A percentile compares a stretch with the other conserved stretches of the same genome.
Conservation (phyloP, 2,329 filamentous ascomycete species). For the Fonsecaea nubica region DNA sequence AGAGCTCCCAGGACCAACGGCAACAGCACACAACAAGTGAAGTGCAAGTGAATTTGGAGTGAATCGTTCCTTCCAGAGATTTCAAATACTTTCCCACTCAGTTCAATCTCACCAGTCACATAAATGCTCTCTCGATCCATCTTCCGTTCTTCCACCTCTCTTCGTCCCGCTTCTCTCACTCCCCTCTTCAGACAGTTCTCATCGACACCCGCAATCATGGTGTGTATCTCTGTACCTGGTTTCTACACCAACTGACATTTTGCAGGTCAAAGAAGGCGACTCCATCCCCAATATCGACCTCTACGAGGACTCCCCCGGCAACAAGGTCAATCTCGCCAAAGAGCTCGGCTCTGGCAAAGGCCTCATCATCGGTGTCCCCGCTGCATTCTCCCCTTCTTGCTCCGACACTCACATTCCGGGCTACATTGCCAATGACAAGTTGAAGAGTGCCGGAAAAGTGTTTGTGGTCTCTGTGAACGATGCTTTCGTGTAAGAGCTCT, state of each 20-base stretch:
- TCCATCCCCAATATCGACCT: conserved; percentile 77
- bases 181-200: conserved; percentile 33
- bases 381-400: conserved; percentile 75
- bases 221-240: conserved; percentile 13
- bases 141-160: conserved; percentile 28
- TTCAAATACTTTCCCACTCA: conserved; percentile 25
- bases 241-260: conserved; percentile 44
- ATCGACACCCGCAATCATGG: conserved; percentile 40
- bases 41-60: background rate
- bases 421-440: conserved; percentile 74
- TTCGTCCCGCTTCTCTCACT: conserved; percentile 17
- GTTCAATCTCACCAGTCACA: background rate
- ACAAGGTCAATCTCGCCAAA: conserved; percentile 84
- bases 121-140: conserved; percentile 35
- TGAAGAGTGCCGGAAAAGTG: conserved; percentile 80
- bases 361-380: conserved; percentile 83
- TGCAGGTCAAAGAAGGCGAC: conserved; percentile 78
- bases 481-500: conserved; percentile 77
- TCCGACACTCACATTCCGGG: conserved; percentile 78
- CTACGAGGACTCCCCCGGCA: conserved; percentile 84
- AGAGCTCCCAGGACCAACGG: background rate
- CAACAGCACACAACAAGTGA: background rate
- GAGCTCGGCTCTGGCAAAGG: conserved; percentile 76
- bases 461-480: conserved; percentile 95
- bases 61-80: conserved; percentile 5